These are phyloP conservation scores for Eleusine coracana DNA, from an alignment of 176 grass and related monocot genomes.

Conservation along the genomic window DNA sequence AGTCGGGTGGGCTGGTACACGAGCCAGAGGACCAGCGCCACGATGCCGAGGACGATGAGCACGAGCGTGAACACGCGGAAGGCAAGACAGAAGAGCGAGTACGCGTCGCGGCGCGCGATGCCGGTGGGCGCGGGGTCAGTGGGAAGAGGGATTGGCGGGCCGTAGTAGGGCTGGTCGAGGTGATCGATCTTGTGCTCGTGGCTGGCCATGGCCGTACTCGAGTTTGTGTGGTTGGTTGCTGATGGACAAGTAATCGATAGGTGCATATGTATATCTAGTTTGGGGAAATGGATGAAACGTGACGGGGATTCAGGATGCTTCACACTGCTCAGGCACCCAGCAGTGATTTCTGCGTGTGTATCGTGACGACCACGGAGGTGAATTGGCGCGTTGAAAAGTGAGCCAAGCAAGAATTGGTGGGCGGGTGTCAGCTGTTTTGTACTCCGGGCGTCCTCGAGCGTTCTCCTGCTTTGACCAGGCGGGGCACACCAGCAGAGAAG, in stretches of 20 bases:
- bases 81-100: constrained; percentile 22
- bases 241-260: not conserved
- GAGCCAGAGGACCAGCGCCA: constrained; percentile 55
- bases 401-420: not conserved
- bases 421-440: not conserved
- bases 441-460: not conserved
- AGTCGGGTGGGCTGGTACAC: constrained; percentile 56
- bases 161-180: constrained; percentile 29
- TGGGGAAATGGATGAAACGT: not conserved
- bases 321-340: not conserved
- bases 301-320: not conserved
- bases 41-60: constrained; percentile 42
- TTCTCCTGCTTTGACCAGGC: not conserved
- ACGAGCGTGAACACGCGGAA: constrained; percentile 33
- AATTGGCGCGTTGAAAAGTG: not conserved
- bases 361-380: not conserved
- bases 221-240: not conserved
- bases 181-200: constrained; percentile 42
- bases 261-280: not conserved
- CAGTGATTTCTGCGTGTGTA: not conserved
- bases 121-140: not conserved
- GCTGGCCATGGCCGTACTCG: constrained; percentile 9
- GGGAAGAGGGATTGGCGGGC: constrained; percentile 31
- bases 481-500: not conserved
- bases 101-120: not conserved